These are phyloP conservation scores for Pseudovirgaria hyperparasitica DNA, from an alignment of 2,329 filamentous ascomycete genomes.

Conservation along the genomic window DNA sequence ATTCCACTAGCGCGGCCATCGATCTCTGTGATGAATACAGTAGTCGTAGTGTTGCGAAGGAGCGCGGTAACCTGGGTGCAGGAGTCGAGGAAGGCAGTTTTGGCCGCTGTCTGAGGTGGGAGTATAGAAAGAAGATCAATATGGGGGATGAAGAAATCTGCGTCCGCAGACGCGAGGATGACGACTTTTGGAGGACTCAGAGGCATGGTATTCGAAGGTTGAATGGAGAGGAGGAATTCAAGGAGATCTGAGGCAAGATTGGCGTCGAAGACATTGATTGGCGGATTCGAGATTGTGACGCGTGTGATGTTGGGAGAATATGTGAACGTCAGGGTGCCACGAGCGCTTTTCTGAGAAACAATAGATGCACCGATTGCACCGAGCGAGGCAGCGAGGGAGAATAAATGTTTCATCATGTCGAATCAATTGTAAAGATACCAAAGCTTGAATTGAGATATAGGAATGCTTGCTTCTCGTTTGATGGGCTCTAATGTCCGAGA, in stretches of 20 bases:
- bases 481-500: too few relatives aligned
- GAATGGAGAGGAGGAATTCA: conserved; percentile 3
- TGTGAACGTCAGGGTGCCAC: too few relatives aligned
- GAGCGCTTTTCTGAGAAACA: too few relatives aligned
- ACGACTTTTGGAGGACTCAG: conserved; percentile 6
- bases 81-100: background rate
- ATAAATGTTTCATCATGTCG: too few relatives aligned
- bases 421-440: too few relatives aligned
- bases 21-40: conserved; percentile 10
- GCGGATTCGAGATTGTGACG: conserved; percentile 5
- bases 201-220: conserved; percentile 2
- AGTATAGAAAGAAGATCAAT: conserved; percentile 1
- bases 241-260: conserved; percentile 4
- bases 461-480: too few relatives aligned
- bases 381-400: too few relatives aligned
- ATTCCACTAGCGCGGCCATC: conserved; percentile 8
- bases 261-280: conserved; percentile 5
- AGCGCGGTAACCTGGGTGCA: background rate
- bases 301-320: too few relatives aligned
- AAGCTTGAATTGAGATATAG: too few relatives aligned
- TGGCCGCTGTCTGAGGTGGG: conserved; percentile 1
- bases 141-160: conserved; percentile 6
- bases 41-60: conserved; percentile 4
- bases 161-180: conserved; percentile 6
- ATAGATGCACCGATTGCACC: too few relatives aligned